Base-by-base conservation (phyloP, 768 basidiomycete genomes). In the Tricholoma hemisulphureum region DNA sequence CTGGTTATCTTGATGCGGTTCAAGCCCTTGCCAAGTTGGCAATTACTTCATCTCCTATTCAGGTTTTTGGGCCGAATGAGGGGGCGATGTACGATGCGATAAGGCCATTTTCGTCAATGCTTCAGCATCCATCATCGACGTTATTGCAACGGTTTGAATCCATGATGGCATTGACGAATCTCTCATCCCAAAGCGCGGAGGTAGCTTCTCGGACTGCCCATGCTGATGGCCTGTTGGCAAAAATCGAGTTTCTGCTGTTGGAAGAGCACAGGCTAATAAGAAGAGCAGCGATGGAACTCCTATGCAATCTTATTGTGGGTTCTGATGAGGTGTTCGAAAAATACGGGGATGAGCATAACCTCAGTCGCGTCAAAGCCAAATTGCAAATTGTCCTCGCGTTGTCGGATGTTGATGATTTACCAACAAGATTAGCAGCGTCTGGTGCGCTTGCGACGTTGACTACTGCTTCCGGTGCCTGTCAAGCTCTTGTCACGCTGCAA, bases 131-230 rank as follows among this genome's bases (percentile, higher is more conserved):
- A 1, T 80, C 83, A 0, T 83, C 92, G 8, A 86, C 74, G 46
- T 81, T 90, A 31, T 76, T 98, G 6, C 93, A 97, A 67, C 82
- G 83, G 37, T 99, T 99, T 65, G 97, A 99, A 71, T 86, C 87
- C 3, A 78, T 95, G 64, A 98, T 98, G 96, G 95, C 94, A 1
- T 79, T 99, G 53, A 99, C 97, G 7, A 99, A 99, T 69, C 75
- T 98, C 41, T 87, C 96, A 0, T 95, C 94, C 16, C 81, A 91
- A 52, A 83, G 82, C 50, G 75, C 85, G 0, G 81, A 84, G 28
- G 70, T 87, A 8, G 86, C 91, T 2, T 76, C 82, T 18, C 83
- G 88, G 46, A 83, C 97, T 49, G 87, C 86, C 1, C 76, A 77
- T 45, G 76, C 80, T 0, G 80, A 85, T 8, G 84, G 83, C 2